These are phyloP conservation scores for Teunomyces panamensis DNA, from an alignment of 805 yeast genomes.

Conservation along the genomic window DNA sequence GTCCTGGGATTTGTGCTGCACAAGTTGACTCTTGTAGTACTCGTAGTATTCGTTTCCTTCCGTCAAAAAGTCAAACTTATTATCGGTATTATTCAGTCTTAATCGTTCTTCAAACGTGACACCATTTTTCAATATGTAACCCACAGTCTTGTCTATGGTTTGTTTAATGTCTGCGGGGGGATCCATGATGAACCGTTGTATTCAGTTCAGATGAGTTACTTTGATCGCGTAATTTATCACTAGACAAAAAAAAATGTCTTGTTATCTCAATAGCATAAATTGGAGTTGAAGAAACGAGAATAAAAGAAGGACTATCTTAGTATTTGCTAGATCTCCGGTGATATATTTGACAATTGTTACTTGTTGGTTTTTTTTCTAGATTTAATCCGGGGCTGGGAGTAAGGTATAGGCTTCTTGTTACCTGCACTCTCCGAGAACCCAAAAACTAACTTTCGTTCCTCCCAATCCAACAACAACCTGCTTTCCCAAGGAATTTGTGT, in stretches of 20 bases:
- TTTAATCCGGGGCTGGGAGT: neutral
- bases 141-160: conserved; percentile 68
- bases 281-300: too few species aligned
- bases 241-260: neutral
- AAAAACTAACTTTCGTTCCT: neutral
- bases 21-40: conserved; percentile 53
- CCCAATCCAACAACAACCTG: neutral
- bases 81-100: conserved; percentile 42
- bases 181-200: neutral
- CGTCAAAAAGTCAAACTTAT: conserved; percentile 63
- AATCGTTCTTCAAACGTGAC: conserved; percentile 59
- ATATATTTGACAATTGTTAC: too few species aligned
- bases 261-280: too few species aligned
- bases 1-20: conserved; percentile 17
- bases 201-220: neutral
- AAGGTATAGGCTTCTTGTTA: neutral
- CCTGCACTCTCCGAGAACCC: conserved; percentile 1
- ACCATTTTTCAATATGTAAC: conserved; percentile 69
- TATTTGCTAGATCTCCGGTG: too few species aligned
- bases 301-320: too few species aligned
- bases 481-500: neutral
- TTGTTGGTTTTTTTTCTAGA: neutral
- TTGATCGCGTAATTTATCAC: neutral
- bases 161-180: conserved; percentile 17
- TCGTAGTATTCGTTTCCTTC: conserved; percentile 52